Percentiles rank a stretch among this genome's conserved stretches.
phyloP scores from a whole-genome alignment of 2,329 filamentous ascomycete species.

The Penicillium brasilianum region DNA sequence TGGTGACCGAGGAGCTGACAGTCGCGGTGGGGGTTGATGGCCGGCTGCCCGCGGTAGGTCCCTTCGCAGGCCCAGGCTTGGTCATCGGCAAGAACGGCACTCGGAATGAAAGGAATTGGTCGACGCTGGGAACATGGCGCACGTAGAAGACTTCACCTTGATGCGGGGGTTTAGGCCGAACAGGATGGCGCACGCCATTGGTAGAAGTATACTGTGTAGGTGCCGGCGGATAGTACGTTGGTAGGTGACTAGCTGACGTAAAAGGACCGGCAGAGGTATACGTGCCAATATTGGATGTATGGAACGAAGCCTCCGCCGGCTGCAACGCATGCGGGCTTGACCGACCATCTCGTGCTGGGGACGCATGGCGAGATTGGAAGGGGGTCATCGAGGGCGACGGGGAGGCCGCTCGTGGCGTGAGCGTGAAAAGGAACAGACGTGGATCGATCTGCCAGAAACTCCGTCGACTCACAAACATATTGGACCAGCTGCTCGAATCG shows the following conservation, averaged over 20 bases:
- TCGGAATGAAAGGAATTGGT: conserved; percentile 86
- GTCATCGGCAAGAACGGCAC: conserved; percentile 67
- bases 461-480: conserved; percentile 79
- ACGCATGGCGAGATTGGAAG: conserved; percentile 56
- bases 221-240: conserved; percentile 86
- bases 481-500: conserved; percentile 69
- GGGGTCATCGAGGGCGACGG: conserved; percentile 58
- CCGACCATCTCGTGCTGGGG: conserved; percentile 50
- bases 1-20: conserved; percentile 41
- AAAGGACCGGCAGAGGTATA: conserved; percentile 67
- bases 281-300: conserved; percentile 40
- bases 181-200: conserved; percentile 78
- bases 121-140: conserved; percentile 79
- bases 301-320: conserved; percentile 37
- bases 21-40: conserved; percentile 34
- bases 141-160: conserved; percentile 93
- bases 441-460: conserved; percentile 94
- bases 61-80: conserved; percentile 39
- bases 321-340: conserved; percentile 15
- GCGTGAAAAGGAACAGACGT: conserved; percentile 83
- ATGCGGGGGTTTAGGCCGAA: conserved; percentile 84
- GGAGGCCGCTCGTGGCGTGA: conserved; percentile 64
- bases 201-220: conserved; percentile 82
- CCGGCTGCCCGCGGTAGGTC: conserved; percentile 54
- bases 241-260: conserved; percentile 79